phyloP scores from a whole-genome alignment of 139 green algal genomes.

The Coelastrella sp. region DNA sequence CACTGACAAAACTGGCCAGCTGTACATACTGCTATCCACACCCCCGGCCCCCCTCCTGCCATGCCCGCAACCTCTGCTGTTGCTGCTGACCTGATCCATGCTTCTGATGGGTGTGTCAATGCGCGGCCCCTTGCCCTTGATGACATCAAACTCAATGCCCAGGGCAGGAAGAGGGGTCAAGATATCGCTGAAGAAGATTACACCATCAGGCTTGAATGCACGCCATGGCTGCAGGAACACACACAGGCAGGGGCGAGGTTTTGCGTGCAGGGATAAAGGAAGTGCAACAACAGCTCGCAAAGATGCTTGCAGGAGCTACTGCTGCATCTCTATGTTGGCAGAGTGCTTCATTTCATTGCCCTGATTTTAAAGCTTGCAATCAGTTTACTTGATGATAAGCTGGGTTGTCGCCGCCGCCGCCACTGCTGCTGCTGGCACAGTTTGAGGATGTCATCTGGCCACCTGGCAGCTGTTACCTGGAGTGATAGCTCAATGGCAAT shows the following conservation, averaged over 20 bases:
- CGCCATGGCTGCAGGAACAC: constrained; percentile 91
- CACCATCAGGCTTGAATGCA: constrained; percentile 94
- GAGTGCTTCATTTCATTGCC: not conserved
- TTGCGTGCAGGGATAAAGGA: not conserved
- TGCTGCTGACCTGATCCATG: not conserved
- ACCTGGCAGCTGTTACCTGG: constrained; percentile 2
- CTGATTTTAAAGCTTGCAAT: not conserved
- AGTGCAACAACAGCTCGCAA: not conserved
- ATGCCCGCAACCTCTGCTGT: not conserved
- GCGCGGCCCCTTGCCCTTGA: constrained; percentile 93
- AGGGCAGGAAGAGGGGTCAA: constrained; percentile 96
- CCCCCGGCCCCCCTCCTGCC: no score
- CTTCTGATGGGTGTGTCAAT: constrained; percentile 62
- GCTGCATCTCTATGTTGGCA: no score
- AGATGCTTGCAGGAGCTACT: not conserved
- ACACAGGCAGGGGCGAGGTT: constrained; percentile 45
- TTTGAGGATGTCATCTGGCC: not conserved
- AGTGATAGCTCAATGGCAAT: constrained; percentile 70
- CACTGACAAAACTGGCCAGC: not conserved
- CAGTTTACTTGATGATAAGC: no score
- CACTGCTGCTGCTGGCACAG: not conserved
- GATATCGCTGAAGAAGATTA: constrained; percentile 99
- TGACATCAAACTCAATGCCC: constrained; percentile 98
- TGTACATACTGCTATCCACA: not conserved
- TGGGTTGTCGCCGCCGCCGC: not conserved